A percentile compares a stretch with the other conserved stretches of the same genome.
These are phyloP conservation scores for Mortierella hygrophila DNA, from an alignment of 192 early-diverging fungal species.

Conservation along the genomic window DNA sequence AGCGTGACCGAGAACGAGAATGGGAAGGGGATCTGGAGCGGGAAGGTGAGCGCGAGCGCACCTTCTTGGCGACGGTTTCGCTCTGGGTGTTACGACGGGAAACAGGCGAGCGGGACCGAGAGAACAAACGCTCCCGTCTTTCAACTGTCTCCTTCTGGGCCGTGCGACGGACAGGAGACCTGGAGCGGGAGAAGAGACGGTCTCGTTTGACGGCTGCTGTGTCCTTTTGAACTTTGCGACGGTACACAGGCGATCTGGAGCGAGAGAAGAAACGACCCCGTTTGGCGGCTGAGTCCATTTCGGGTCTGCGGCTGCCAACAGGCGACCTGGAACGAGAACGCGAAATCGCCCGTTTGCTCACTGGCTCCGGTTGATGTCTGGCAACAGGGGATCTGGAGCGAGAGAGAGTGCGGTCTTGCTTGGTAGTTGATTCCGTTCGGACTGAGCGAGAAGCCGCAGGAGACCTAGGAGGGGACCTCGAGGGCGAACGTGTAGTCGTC, in stretches of 20 bases:
- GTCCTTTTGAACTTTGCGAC: not conserved
- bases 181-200: conserved; percentile 6
- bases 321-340: conserved; percentile 19
- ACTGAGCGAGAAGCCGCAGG: conserved; percentile 1
- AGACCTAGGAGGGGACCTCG: conserved; percentile 27
- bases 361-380: not conserved
- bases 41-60: conserved; percentile 28
- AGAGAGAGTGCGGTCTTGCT: conserved; percentile 5
- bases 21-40: conserved; percentile 26
- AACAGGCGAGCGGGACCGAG: not conserved
- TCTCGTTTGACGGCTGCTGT: not conserved
- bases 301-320: conserved; percentile 6
- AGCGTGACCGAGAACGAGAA: conserved; percentile 14
- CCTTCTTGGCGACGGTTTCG: not conserved
- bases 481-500: conserved; percentile 8
- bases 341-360: not conserved
- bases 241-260: not conserved
- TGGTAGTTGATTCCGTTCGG: conserved; percentile 10
- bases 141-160: not conserved
- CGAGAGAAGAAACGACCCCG: not conserved
- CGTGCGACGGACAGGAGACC: conserved; percentile 3
- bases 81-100: not conserved
- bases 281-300: not conserved
- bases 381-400: conserved; percentile 1
- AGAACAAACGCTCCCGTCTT: not conserved